A percentile compares a stretch with the other conserved stretches of the same genome.
These are phyloP conservation scores for Tricholoma matsutake DNA, from an alignment of 768 basidiomycete genomes.

Conservation along the genomic window DNA sequence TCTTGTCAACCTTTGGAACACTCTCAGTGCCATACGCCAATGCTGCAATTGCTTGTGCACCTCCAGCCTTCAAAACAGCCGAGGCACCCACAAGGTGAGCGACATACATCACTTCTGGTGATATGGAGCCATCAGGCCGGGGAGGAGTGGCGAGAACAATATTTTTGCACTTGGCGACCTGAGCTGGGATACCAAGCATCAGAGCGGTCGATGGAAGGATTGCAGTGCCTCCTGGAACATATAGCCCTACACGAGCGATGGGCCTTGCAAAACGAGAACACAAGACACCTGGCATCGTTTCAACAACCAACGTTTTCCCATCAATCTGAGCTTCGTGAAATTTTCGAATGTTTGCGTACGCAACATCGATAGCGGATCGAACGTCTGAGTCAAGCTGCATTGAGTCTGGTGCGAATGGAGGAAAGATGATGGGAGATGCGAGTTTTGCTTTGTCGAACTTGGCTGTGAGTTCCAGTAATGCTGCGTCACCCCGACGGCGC, in stretches of 20 bases:
- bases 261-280: slow-evolving; percentile 94
- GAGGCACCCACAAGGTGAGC: slow-evolving; percentile 89
- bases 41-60: slow-evolving; percentile 94
- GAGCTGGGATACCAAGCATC: slow-evolving; percentile 97
- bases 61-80: slow-evolving; percentile 90
- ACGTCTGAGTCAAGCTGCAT: slow-evolving; percentile 63
- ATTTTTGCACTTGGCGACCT: slow-evolving; percentile 91
- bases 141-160: slow-evolving; percentile 98
- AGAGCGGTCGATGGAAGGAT: slow-evolving; percentile 94
- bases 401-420: slow-evolving; percentile 70
- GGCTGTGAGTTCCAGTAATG: slow-evolving; percentile 83
- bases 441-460: slow-evolving; percentile 88
- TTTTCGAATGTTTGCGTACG: slow-evolving; percentile 86
- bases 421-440: slow-evolving; percentile 63
- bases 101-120: slow-evolving; percentile 97
- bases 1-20: slow-evolving; percentile 98
- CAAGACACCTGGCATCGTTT: slow-evolving; percentile 97
- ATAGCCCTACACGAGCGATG: slow-evolving; percentile 94
- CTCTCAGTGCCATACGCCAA: slow-evolving; percentile 95
- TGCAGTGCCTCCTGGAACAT: slow-evolving; percentile 97
- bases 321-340: slow-evolving; percentile 92
- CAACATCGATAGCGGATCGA: slow-evolving; percentile 79
- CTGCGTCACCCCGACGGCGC: slow-evolving; percentile 78
- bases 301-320: slow-evolving; percentile 68
- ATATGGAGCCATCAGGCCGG: slow-evolving; percentile 85